These are phyloP conservation scores for Naganishia sp. DNA, from an alignment of 1,284 basidiomycete species.

Conservation along the genomic window DNA sequence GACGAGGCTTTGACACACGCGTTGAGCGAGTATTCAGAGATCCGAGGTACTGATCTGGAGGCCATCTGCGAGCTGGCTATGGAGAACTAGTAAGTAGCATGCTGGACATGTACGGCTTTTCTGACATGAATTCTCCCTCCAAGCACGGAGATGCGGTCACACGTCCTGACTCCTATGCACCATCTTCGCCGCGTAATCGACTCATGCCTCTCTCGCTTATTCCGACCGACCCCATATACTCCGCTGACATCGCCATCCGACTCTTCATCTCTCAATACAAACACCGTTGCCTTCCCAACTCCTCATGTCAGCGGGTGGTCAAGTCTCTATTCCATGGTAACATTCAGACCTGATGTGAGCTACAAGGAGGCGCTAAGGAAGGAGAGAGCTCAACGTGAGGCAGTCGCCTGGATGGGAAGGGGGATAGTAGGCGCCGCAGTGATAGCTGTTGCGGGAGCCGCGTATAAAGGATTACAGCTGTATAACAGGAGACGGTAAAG, in stretches of 20 bases:
- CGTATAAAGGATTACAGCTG: constrained; percentile 2
- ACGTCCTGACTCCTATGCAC: constrained; percentile 79
- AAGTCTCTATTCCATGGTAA: constrained; percentile 94
- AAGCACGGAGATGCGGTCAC: constrained; percentile 91
- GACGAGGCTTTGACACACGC: constrained; percentile 67
- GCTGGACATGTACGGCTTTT: constrained; percentile 4
- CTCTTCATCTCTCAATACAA: constrained; percentile 57
- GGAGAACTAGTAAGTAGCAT: constrained; percentile 81
- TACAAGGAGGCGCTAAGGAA: constrained; percentile 63
- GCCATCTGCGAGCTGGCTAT: constrained; percentile 90
- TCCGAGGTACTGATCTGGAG: constrained; percentile 79
- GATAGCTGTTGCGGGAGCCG: constrained; percentile 10
- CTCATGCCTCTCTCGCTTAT: constrained; percentile 59
- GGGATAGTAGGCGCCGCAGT: constrained; percentile 28
- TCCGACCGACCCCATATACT: constrained; percentile 64
- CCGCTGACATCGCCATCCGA: constrained; percentile 44
- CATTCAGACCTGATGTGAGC: constrained; percentile 89
- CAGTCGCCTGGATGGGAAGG: constrained; percentile 37
- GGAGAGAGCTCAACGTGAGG: constrained; percentile 49
- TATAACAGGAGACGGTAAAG: constrained; percentile 12
- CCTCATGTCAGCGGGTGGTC: constrained; percentile 73
- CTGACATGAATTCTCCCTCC: neutral
- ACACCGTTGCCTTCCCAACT: constrained; percentile 50
- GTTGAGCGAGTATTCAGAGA: constrained; percentile 73
- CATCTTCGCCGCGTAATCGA: constrained; percentile 80